Base-by-base conservation (phyloP, 2,329 filamentous ascomycete species). In the Hypoxylon sp. region DNA sequence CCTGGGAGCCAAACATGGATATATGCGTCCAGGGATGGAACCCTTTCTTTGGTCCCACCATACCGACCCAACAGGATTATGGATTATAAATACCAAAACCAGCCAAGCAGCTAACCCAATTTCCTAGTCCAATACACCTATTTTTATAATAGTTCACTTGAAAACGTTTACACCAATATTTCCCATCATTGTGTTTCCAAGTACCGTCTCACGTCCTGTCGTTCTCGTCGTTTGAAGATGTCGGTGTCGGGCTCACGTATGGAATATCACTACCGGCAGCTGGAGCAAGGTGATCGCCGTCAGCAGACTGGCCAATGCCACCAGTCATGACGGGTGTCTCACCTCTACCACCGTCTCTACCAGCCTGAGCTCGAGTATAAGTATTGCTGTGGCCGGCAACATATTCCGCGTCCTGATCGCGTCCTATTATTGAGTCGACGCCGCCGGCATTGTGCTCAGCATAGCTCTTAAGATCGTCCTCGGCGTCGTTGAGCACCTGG, bases 401-500 rank as follows among this genome's bases (percentile, higher is more conserved):
- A 11, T n/a, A 39, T 17, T 50, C 47, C 26, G 19, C 44, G 39
- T 63, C 64, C 5, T 68, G 30, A 8, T 69, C 37, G 17, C 22
- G 61, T 15, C 30, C 64, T 1, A 41, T 22, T 2, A 56, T 34
- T 22, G 59, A 56, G 46, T 59, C 48, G 20, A 50, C 48, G 17
- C 74, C 69, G 17, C 82, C 80, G 6, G 70, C 64, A 6, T 41
- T 41, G 53, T 83, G 80, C 3, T 81, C 80, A 57, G 80, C 81
- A 92, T 94, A 98, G 41, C 87, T 85, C 56, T 89, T 87, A 64
- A 99, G 87, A 70, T 97, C 92, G 56, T 92, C 90, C 78, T 99
- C 95, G 43, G 93, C 94, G 66, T 97, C 94, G 73, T 96, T 95
- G 24, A 99, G 86, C 47, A 98, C 87, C 76, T 96, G 91, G 55